A percentile compares a stretch with the other conserved stretches of the same genome.
Evolutionary conservation across 352 stramenopile genomes (phyloP).

Genomic region (Phytophthora cryptogea): DNA sequence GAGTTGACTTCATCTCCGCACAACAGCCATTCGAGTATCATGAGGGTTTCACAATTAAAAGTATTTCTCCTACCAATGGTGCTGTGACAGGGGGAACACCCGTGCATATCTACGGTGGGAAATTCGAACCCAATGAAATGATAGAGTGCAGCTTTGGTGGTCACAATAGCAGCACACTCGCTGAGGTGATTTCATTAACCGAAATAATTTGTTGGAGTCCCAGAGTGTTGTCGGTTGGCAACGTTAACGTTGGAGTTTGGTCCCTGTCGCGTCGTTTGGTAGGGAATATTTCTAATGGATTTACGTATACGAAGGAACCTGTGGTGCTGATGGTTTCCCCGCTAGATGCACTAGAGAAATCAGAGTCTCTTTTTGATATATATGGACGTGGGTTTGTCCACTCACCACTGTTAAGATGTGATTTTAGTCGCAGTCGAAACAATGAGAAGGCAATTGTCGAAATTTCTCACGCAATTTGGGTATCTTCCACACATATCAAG

Average conservation of each 20-base stretch:
- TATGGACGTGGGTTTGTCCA: constrained; percentile 62
- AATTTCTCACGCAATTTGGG: constrained; percentile 40
- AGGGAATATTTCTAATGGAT: constrained; percentile 38
- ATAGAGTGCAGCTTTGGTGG: constrained; percentile 59
- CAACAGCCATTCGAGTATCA: constrained; percentile 44
- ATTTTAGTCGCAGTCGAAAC: constrained; percentile 26
- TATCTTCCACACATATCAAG: constrained; percentile 54
- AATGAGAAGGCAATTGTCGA: not conserved
- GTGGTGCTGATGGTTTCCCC: constrained; percentile 47
- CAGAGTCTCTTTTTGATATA: constrained; percentile 53
- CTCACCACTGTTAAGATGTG: constrained; percentile 50
- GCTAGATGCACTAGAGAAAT: constrained; percentile 46
- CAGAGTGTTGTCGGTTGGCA: constrained; percentile 7
- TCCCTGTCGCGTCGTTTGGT: constrained; percentile 28
- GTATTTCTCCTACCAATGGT: constrained; percentile 51
- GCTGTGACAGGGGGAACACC: constrained; percentile 59
- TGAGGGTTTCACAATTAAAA: constrained; percentile 31
- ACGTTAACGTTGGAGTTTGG: constrained; percentile 38
- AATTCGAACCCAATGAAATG: constrained; percentile 44
- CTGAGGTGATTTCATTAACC: constrained; percentile 43
- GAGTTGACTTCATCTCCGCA: constrained; percentile 51
- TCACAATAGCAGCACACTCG: constrained; percentile 15
- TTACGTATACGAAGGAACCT: constrained; percentile 48
- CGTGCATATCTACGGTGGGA: constrained; percentile 61
- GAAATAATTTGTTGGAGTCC: constrained; percentile 55